phyloP scores from a whole-genome alignment of 2,329 filamentous ascomycete species.

The Acarospora socialis region DNA sequence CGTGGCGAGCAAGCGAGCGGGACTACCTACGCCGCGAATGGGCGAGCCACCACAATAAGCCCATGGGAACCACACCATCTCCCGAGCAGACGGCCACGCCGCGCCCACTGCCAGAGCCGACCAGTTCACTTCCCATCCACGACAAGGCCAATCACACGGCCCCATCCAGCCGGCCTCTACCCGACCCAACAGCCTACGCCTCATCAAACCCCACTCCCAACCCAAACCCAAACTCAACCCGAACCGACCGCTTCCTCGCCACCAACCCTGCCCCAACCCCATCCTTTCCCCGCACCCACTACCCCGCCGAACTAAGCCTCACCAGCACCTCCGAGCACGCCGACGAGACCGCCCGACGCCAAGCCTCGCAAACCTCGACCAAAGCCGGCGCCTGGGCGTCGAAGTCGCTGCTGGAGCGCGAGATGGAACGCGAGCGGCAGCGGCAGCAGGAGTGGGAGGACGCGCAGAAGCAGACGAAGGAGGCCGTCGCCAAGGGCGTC shows the following conservation, averaged over 20 bases:
- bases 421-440: slow-evolving; percentile 53
- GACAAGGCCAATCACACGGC: slow-evolving; percentile 12
- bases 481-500: slow-evolving; percentile 29
- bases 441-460: slow-evolving; percentile 53
- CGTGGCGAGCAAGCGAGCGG: slow-evolving; percentile 42
- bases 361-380: slow-evolving; percentile 41
- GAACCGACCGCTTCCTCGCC: slow-evolving; percentile 42
- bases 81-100: slow-evolving; percentile 8
- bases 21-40: slow-evolving; percentile 44
- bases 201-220: slow-evolving; percentile 30
- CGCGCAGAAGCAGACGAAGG: slow-evolving; percentile 36
- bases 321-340: slow-evolving; percentile 37
- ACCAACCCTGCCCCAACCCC: slow-evolving; percentile 37
- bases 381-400: slow-evolving; percentile 46
- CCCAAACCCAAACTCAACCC: slow-evolving; percentile 30
- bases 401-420: slow-evolving; percentile 49
- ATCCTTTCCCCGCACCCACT: slow-evolving; percentile 24
- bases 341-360: slow-evolving; percentile 39
- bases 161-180: slow-evolving; percentile 9
- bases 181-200: slow-evolving; percentile 10
- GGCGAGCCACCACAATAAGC: slow-evolving; percentile 27
- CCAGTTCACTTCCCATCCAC: slow-evolving; percentile 19
- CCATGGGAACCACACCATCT: slow-evolving; percentile 9
- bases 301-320: slow-evolving; percentile 30
- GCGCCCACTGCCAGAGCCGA: slow-evolving; percentile 17